These are phyloP conservation scores for Casuarina equisetifolia DNA, from an alignment of 306 rosid genomes.

Conservation along the genomic window DNA sequence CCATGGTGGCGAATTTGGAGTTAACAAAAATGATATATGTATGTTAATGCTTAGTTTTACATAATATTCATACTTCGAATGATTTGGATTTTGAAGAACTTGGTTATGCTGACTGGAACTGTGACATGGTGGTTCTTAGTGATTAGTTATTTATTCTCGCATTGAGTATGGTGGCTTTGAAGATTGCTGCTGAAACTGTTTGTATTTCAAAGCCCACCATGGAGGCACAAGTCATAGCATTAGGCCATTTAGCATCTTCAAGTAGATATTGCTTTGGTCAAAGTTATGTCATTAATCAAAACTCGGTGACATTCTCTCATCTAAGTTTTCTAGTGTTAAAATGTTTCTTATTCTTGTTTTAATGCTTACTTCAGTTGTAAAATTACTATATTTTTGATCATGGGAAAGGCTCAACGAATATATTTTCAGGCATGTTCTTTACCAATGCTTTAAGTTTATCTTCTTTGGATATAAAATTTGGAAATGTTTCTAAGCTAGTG, in stretches of 20 bases:
- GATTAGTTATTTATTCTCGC: too few species aligned
- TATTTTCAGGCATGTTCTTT: not conserved
- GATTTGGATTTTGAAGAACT: too few species aligned
- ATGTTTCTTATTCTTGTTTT: not conserved
- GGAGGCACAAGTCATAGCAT: not conserved
- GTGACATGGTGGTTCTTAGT: too few species aligned
- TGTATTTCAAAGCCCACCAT: not conserved
- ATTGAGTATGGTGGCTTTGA: too few species aligned
- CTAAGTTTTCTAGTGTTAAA: not conserved
- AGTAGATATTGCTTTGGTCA: not conserved
- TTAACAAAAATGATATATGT: too few species aligned
- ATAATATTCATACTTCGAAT: too few species aligned
- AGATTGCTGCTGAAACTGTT: not conserved
- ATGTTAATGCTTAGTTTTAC: too few species aligned
- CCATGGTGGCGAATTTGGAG: too few species aligned
- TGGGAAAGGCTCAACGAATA: constrained; percentile 1
- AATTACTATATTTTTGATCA: not conserved
- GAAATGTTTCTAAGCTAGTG: constrained; percentile 26
- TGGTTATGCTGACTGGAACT: too few species aligned
- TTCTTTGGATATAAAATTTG: not conserved
- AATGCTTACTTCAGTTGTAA: constrained; percentile 1
- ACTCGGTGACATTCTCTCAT: not conserved
- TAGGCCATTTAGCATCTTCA: not conserved
- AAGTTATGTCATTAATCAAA: not conserved
- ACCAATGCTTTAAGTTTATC: not conserved